phyloP scores from a whole-genome alignment of 768 basidiomycete genomes.

The Gautieria morchelliformis region DNA sequence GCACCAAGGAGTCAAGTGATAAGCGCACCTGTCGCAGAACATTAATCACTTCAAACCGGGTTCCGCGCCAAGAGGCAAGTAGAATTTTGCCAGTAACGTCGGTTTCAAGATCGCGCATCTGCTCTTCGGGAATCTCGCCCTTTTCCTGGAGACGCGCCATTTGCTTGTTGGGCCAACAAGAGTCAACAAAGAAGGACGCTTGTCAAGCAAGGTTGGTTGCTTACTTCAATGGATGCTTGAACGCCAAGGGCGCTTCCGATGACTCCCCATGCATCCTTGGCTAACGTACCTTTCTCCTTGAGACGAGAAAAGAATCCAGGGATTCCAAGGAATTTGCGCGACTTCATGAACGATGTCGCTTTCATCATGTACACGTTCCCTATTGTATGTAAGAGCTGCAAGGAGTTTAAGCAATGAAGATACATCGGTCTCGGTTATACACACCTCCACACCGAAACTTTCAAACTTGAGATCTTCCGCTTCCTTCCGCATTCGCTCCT shows the following conservation, averaged over 20 bases:
- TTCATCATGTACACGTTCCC: constrained; percentile 91
- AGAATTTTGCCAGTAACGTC: constrained; percentile 95
- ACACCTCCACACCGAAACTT: constrained; percentile 92
- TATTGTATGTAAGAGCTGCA: constrained; percentile 78
- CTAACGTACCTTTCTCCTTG: constrained; percentile 87
- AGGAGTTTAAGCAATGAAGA: background rate
- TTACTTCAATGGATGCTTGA: constrained; percentile 7
- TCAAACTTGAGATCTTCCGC: constrained; percentile 94
- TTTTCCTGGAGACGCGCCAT: constrained; percentile 86
- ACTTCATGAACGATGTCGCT: constrained; percentile 84
- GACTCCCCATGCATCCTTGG: constrained; percentile 96
- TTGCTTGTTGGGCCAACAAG: constrained; percentile 37
- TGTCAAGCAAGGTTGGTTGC: background rate
- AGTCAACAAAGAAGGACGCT: background rate
- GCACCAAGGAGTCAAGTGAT: background rate
- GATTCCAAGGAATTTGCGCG: constrained; percentile 82
- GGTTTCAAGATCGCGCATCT: constrained; percentile 77
- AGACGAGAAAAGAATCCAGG: constrained; percentile 88
- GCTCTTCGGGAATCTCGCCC: constrained; percentile 82
- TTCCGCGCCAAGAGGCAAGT: constrained; percentile 96
- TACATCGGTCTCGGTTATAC: constrained; percentile 14
- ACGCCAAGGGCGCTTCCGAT: constrained; percentile 66
- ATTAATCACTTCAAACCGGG: constrained; percentile 87
- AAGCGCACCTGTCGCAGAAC: constrained; percentile 61
- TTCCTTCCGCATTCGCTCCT: constrained; percentile 67